Base-by-base conservation (phyloP, 2,329 filamentous ascomycete species). In the Colletotrichum godetiae region DNA sequence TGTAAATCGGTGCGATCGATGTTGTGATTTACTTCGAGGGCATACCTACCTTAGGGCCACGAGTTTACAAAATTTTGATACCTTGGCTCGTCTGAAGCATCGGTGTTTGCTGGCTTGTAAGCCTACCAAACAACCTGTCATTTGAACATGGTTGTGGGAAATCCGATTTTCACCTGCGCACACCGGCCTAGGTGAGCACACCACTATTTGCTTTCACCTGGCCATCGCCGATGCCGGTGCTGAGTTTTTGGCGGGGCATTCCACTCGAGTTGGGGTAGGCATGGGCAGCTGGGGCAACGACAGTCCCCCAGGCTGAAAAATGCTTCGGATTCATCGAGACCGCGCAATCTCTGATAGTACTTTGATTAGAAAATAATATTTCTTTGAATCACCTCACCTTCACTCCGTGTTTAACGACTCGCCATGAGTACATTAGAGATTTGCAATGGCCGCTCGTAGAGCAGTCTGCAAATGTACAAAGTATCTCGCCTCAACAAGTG, bases 171-270 rank as follows among this genome's bases (percentile, higher is more conserved):
- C 42, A 69, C 66, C 59, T 64, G 56, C 24, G 55, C 70, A 64
- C 66, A 72, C 70, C 66, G 70, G 59, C 12, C 42, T 60, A 64
- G 66, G 66, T 69, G 53, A 72, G n/a, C 19, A 42, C 24, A 57
- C 29, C n/a, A n/a, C 52, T 68, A 69, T 33, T 66, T 69, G 42
- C 19, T 49, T 27, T 22, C 53, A 65, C 52, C 22, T 27, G 8
- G 42, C 35, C 15, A 61, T 63, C 59, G 70, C 70, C 70, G 70
- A 72, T 63, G 70, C 66, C 66, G 70, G 70, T 55, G 19, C 66
- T 69, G 24, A 27, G 22, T 10, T 55, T 49, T 59, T 12, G 24
- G 58, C 59, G 68, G 68, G 55, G 66, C 66, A 53, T 60, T 59
- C 42, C 70, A 19, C 12, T 42, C n/a, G 19, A 19, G 33, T 35